Evolutionary conservation across 2,329 filamentous ascomycete species (phyloP).

Genomic region (Diaporthe citriasiana): DNA sequence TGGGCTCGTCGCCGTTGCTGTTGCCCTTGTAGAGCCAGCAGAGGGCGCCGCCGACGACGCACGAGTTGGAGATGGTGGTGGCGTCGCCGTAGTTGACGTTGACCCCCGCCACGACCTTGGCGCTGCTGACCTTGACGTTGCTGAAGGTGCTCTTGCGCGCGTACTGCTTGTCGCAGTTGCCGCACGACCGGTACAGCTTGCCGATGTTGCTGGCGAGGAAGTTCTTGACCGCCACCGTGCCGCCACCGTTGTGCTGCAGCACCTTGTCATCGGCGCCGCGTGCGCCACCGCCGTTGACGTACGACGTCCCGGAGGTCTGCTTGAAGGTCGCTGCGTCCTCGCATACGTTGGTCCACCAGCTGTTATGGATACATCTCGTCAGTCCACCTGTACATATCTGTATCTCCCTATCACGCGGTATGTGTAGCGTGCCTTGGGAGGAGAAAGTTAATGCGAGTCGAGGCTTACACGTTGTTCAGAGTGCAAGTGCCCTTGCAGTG

Average conservation of each 20-base stretch:
- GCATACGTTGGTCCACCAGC: slow-evolving; percentile 53
- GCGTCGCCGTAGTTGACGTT: slow-evolving; percentile 63
- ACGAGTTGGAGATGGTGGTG: slow-evolving; percentile 45
- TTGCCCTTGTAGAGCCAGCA: slow-evolving; percentile 46
- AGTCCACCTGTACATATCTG: slow-evolving; percentile 44
- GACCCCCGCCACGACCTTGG: slow-evolving; percentile 59
- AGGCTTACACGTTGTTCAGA: slow-evolving; percentile 49
- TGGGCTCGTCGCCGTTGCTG: slow-evolving; percentile 45
- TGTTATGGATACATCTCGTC: slow-evolving; percentile 45
- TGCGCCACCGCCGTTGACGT: slow-evolving; percentile 55
- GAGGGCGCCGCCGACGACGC: slow-evolving; percentile 16
- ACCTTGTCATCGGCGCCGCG: slow-evolving; percentile 54
- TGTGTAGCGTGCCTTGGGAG: background rate
- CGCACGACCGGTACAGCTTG: slow-evolving; percentile 63
- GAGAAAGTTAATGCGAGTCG: background rate
- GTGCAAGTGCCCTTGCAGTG: slow-evolving; percentile 64
- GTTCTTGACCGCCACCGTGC: slow-evolving; percentile 52
- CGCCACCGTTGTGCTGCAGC: slow-evolving; percentile 55
- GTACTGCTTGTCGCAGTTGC: slow-evolving; percentile 59
- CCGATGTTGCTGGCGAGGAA: slow-evolving; percentile 60
- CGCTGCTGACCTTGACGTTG: slow-evolving; percentile 58
- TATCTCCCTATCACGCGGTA: background rate
- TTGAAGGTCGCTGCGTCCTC: slow-evolving; percentile 55
- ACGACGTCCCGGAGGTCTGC: slow-evolving; percentile 52
- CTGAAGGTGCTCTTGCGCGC: slow-evolving; percentile 59